A percentile compares a stretch with the other conserved stretches of the same genome.
phyloP scores from a whole-genome alignment of 23 red algal species.

The Chondrus crispus region DNA sequence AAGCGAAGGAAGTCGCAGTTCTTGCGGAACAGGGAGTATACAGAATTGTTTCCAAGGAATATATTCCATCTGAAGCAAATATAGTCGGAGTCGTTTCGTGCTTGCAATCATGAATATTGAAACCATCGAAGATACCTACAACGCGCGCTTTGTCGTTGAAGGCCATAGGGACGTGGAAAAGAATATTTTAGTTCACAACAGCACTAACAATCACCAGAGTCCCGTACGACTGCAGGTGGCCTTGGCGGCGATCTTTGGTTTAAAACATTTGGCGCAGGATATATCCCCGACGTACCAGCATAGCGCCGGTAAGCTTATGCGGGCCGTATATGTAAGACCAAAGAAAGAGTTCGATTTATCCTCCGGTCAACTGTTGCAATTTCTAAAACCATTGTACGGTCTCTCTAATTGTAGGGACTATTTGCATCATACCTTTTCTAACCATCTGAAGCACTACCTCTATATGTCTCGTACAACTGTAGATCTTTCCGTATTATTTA shows the following conservation, averaged over 20 bases:
- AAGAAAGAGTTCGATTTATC: neutral
- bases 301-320: neutral
- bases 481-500: neutral
- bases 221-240: neutral
- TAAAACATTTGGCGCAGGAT: neutral
- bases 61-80: neutral
- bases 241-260: neutral
- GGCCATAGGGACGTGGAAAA: conserved; percentile 11
- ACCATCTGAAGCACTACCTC: conserved; percentile 6
- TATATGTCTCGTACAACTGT: neutral
- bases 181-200: neutral
- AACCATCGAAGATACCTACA: neutral
- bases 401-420: conserved; percentile 17
- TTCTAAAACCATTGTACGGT: conserved; percentile 23
- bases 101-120: neutral
- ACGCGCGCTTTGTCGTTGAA: neutral
- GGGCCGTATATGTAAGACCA: neutral
- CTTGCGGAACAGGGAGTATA: neutral
- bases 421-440: neutral
- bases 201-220: neutral
- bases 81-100: neutral
- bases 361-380: neutral
- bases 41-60: neutral
- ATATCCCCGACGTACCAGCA: conserved; percentile 17
- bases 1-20: neutral